Percentiles rank a stretch among this genome's conserved stretches.
Evolutionary conservation across 2,329 filamentous ascomycete genomes (phyloP).

Genomic region (Bipolaris cookei): DNA sequence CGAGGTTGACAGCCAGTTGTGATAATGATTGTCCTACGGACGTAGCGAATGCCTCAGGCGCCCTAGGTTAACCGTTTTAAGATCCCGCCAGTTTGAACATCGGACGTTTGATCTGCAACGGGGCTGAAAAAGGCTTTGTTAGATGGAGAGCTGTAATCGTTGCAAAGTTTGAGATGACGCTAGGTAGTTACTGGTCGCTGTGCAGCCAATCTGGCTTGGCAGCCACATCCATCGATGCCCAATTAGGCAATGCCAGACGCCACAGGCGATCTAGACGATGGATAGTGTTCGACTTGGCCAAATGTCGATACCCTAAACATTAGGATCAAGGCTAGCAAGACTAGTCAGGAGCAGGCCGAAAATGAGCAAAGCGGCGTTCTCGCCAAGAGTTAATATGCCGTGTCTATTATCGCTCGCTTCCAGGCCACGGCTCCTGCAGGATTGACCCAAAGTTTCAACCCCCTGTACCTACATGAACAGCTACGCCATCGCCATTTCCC

Average conservation of each 20-base stretch:
- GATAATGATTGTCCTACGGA: neutral
- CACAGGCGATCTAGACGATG: neutral
- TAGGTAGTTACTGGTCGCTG: neutral
- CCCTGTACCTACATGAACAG: neutral
- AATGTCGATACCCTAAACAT: neutral
- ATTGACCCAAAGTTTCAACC: neutral
- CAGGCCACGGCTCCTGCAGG: constrained; percentile 1
- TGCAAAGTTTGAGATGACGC: constrained; percentile 4
- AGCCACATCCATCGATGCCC: neutral
- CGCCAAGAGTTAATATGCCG: neutral
- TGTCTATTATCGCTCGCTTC: neutral
- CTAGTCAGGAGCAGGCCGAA: neutral
- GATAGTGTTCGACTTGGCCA: neutral
- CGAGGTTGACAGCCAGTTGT: neutral
- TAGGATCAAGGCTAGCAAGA: neutral
- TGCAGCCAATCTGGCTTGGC: neutral
- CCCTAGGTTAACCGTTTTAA: too few species aligned
- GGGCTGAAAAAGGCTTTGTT: too few species aligned
- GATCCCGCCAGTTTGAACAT: too few species aligned
- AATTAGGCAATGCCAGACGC: neutral
- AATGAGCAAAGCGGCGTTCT: neutral
- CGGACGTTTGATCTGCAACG: too few species aligned
- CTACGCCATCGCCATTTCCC: constrained; percentile 4
- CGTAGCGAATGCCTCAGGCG: neutral
- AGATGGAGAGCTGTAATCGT: neutral